A percentile compares a stretch with the other conserved stretches of the same genome.
These are phyloP conservation scores for Bipolaris victoriae DNA, from an alignment of 2,329 filamentous ascomycete genomes.

Conservation along the genomic window DNA sequence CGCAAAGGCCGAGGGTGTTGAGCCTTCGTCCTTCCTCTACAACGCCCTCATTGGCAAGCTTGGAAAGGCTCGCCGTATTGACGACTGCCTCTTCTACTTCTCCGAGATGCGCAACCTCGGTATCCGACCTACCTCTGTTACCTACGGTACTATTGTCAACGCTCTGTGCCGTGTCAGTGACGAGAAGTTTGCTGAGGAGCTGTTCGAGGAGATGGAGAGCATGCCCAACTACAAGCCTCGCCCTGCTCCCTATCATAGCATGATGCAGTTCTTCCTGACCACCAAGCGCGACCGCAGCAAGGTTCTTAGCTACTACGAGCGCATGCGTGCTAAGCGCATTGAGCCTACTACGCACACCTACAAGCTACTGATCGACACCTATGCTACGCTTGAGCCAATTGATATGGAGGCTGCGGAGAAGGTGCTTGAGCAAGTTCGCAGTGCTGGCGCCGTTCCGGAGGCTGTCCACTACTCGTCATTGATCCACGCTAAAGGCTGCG, in stretches of 20 bases:
- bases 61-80: slow-evolving; percentile 95
- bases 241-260: slow-evolving; percentile 96
- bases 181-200: slow-evolving; percentile 94
- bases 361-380: slow-evolving; percentile 94
- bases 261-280: slow-evolving; percentile 99
- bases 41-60: slow-evolving; percentile 98
- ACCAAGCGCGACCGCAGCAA: slow-evolving; percentile 96
- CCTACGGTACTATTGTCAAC: slow-evolving; percentile 97
- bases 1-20: slow-evolving; percentile 89
- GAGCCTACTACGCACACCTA: slow-evolving; percentile 93
- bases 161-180: slow-evolving; percentile 96
- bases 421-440: slow-evolving; percentile 78
- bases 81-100: slow-evolving; percentile 98
- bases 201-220: slow-evolving; percentile 98
- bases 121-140: slow-evolving; percentile 95
- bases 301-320: slow-evolving; percentile 92
- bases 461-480: slow-evolving; percentile 95
- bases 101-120: slow-evolving; percentile 93
- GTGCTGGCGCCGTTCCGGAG: slow-evolving; percentile 77
- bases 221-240: slow-evolving; percentile 99
- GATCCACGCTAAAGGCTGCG: slow-evolving; percentile 94
- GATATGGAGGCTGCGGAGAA: slow-evolving; percentile 87
- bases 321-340: slow-evolving; percentile 88
- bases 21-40: slow-evolving; percentile 96
- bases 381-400: slow-evolving; percentile 90